A percentile compares a stretch with the other conserved stretches of the same genome.
phyloP scores from a whole-genome alignment of 202 grass and related monocot species.

The Musa balbisiana region DNA sequence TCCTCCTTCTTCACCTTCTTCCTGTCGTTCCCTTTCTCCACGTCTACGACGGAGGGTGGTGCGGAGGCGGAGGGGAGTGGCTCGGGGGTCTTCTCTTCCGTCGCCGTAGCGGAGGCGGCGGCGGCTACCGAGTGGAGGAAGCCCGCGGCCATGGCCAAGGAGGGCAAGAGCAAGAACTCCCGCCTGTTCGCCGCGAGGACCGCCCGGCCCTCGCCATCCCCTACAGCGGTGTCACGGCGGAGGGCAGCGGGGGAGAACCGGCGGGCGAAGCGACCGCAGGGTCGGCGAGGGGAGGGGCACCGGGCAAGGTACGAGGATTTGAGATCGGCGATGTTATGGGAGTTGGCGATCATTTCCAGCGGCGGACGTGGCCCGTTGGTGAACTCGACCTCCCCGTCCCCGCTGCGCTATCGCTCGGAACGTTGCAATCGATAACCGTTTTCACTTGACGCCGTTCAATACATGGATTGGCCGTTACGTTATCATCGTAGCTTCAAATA shows the following conservation, averaged over 20 bases:
- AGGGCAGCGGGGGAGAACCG: neutral
- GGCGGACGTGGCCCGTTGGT: too few relatives aligned
- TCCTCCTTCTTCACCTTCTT: slow-evolving; percentile 12
- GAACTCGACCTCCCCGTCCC: too few relatives aligned
- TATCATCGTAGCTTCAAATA: too few relatives aligned
- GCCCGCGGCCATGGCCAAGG: slow-evolving; percentile 45
- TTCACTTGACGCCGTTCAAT: too few relatives aligned
- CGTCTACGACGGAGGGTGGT: slow-evolving; percentile 13
- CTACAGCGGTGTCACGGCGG: slow-evolving; percentile 18
- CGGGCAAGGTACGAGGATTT: slow-evolving; percentile 11
- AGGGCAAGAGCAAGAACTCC: slow-evolving; percentile 59
- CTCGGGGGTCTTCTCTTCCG: slow-evolving; percentile 22
- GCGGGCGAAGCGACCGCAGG: slow-evolving; percentile 4
- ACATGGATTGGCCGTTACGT: too few relatives aligned
- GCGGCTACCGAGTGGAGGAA: slow-evolving; percentile 44
- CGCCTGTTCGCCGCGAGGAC: slow-evolving; percentile 5
- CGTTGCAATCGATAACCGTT: too few relatives aligned
- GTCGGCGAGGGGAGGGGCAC: slow-evolving; percentile 10
- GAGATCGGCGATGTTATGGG: neutral
- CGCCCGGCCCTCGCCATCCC: slow-evolving; percentile 22
- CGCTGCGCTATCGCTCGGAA: too few relatives aligned
- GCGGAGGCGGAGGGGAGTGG: slow-evolving; percentile 8
- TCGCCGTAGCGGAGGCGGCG: slow-evolving; percentile 23
- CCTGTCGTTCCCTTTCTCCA: slow-evolving; percentile 7
- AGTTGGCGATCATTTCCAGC: slow-evolving; percentile 31